These are phyloP conservation scores for Metschnikowia matae DNA, from an alignment of 805 yeast species.

Conservation along the genomic window DNA sequence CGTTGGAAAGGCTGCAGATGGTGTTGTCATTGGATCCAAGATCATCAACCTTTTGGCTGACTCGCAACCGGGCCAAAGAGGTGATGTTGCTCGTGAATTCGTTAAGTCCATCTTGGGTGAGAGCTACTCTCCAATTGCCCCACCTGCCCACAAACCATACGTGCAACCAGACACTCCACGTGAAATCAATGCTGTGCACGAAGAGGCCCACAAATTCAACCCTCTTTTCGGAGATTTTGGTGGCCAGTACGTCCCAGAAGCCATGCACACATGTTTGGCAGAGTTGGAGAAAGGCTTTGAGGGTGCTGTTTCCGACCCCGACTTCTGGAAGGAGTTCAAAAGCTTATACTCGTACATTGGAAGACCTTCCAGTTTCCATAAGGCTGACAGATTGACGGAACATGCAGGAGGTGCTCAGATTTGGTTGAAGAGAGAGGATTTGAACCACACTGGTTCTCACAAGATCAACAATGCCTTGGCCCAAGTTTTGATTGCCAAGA, in stretches of 20 bases:
- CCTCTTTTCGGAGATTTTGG: conserved; percentile 93
- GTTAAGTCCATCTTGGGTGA: conserved; percentile 67
- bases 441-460: conserved; percentile 86
- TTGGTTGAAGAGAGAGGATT: conserved; percentile 97
- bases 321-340: conserved; percentile 89
- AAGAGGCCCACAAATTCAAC: conserved; percentile 62
- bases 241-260: conserved; percentile 98
- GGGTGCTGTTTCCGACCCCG: conserved; percentile 81
- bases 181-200: conserved; percentile 36
- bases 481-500: conserved; percentile 72
- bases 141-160: conserved; percentile 21
- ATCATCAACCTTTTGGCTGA: conserved; percentile 68
- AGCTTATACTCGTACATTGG: conserved; percentile 89
- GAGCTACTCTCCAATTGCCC: conserved; percentile 32
- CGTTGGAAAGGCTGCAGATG: conserved; percentile 83
- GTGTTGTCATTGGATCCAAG: conserved; percentile 93
- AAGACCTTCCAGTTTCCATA: conserved; percentile 90
- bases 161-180: conserved; percentile 17
- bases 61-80: conserved; percentile 57
- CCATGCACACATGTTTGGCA: conserved; percentile 82
- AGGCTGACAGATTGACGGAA: conserved; percentile 85
- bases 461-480: conserved; percentile 83
- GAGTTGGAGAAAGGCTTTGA: conserved; percentile 89
- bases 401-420: conserved; percentile 87
- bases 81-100: conserved; percentile 59